These are phyloP conservation scores for Zopfochytrium polystomum DNA, from an alignment of 371 early-diverging fungal species.

Conservation along the genomic window DNA sequence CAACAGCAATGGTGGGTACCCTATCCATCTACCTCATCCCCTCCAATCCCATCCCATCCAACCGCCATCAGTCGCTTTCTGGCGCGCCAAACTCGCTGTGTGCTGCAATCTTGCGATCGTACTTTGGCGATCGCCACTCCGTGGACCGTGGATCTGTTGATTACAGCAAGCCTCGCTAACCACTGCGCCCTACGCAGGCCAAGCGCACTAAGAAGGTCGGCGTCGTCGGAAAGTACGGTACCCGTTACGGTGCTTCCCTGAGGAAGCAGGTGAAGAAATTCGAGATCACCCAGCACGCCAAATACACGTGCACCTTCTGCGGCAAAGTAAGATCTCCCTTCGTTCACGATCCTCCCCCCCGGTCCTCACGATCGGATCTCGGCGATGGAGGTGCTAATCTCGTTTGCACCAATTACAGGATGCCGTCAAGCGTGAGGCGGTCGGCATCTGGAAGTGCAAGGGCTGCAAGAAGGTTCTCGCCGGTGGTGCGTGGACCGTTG, in stretches of 20 bases:
- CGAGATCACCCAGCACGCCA: slow-evolving; percentile 99
- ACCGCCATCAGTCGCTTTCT: background rate
- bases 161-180: background rate
- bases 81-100: background rate
- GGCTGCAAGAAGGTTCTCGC: slow-evolving; percentile 96
- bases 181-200: slow-evolving; percentile 50
- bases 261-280: slow-evolving; percentile 99
- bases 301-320: slow-evolving; percentile 99
- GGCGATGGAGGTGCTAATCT: background rate
- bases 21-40: slow-evolving; percentile 2
- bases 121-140: background rate
- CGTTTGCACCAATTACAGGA: slow-evolving; percentile 49
- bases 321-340: too few species aligned
- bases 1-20: too few species aligned
- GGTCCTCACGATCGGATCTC: background rate
- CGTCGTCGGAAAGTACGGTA: slow-evolving; percentile 99
- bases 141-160: background rate
- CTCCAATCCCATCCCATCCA: background rate
- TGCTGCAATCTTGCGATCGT: background rate
- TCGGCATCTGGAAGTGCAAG: slow-evolving; percentile 99
- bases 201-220: slow-evolving; percentile 99
- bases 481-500: slow-evolving; percentile 99
- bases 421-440: slow-evolving; percentile 93
- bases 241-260: slow-evolving; percentile 99
- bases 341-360: background rate